These are phyloP conservation scores for Pseudonitzschia delicatissima DNA, from an alignment of 108 stramenopile species.

Conservation along the genomic window DNA sequence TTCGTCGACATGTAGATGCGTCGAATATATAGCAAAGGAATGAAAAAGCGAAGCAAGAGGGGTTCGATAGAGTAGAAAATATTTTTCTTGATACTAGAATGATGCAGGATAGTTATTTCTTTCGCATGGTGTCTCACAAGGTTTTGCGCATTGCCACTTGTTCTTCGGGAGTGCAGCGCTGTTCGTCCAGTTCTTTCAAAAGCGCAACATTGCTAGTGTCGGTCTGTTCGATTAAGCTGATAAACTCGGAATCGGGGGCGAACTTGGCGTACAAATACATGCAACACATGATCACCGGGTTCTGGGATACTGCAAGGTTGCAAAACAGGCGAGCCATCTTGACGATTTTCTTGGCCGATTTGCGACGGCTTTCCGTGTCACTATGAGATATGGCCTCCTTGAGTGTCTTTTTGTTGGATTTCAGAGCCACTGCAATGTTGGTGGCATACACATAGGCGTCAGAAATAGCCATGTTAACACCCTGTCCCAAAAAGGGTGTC, in stretches of 20 bases:
- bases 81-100: background rate
- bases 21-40: background rate
- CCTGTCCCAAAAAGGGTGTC: constrained; percentile 32
- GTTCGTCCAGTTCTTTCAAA: background rate
- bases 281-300: background rate
- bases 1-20: constrained; percentile 7
- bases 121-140: background rate
- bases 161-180: background rate
- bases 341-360: background rate
- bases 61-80: background rate
- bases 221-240: background rate
- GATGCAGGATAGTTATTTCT: background rate
- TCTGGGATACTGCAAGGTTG: background rate
- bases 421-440: background rate
- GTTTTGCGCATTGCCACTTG: background rate
- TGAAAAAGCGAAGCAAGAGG: background rate
- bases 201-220: background rate
- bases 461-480: constrained; percentile 27
- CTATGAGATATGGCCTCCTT: background rate
- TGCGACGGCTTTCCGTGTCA: background rate
- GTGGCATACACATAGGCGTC: constrained; percentile 27
- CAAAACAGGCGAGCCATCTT: background rate
- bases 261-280: background rate
- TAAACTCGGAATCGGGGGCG: background rate
- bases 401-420: background rate